Evolutionary conservation across 306 rosid species (phyloP).

Genomic region (Dalbergia oliveri): DNA sequence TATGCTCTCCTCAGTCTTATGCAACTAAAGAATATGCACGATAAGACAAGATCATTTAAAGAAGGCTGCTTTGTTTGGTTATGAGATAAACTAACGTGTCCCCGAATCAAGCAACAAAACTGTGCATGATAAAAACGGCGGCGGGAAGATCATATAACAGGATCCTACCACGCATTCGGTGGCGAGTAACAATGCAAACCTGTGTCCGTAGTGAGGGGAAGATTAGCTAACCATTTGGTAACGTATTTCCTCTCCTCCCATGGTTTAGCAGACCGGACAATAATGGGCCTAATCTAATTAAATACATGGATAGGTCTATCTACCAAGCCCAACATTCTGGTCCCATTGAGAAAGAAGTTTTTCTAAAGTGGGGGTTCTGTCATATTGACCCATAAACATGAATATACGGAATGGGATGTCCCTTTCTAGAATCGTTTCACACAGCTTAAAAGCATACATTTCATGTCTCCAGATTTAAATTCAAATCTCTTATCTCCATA

Average conservation of each 20-base stretch:
- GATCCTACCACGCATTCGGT: no score
- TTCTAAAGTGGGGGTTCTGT: neutral
- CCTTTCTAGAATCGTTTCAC: neutral
- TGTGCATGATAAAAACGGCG: no score
- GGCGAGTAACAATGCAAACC: no score
- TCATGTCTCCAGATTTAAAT: neutral
- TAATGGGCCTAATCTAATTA: neutral
- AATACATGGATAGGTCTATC: neutral
- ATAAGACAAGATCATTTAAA: no score
- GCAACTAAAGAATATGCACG: neutral
- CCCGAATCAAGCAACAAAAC: no score
- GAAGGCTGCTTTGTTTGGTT: no score
- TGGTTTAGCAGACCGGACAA: neutral
- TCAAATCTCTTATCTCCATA: neutral
- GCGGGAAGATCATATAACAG: no score
- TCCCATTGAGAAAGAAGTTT: neutral
- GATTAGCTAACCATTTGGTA: no score
- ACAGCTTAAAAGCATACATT: neutral
- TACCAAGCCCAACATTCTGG: slow-evolving; percentile 4
- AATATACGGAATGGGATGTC: neutral
- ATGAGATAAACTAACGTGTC: no score
- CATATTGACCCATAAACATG: neutral
- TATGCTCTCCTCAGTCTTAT: neutral
- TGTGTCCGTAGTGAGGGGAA: no score
- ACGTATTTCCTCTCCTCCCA: no score